Evolutionary conservation across 2,329 filamentous ascomycete genomes (phyloP).

Genomic region (Madurella fahalii): DNA sequence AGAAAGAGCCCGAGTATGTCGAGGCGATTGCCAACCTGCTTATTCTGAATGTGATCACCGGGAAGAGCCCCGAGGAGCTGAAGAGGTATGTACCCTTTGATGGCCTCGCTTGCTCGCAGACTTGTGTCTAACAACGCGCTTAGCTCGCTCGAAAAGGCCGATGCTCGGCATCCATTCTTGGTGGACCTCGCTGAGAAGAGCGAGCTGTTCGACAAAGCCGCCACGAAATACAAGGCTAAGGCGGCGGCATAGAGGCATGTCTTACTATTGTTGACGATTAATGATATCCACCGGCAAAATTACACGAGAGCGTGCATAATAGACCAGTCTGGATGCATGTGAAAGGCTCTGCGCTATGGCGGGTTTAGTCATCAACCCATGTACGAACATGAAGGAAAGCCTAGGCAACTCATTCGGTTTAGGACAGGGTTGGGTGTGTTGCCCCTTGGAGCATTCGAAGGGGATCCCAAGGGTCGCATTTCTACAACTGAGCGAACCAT

Average conservation of each 20-base stretch:
- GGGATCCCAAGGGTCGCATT: no score
- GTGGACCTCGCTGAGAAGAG: conserved; percentile 79
- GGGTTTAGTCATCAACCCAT: no score
- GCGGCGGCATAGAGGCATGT: conserved; percentile 51
- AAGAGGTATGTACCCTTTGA: conserved; percentile 50
- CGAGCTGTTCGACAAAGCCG: conserved; percentile 79
- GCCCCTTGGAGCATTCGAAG: no score
- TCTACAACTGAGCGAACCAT: no score
- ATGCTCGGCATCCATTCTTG: conserved; percentile 67
- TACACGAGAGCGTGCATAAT: background rate
- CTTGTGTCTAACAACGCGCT: conserved; percentile 21
- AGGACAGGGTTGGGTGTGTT: no score
- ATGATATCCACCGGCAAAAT: conserved; percentile 16
- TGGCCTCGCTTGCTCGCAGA: background rate
- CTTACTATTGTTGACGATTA: conserved; percentile 11
- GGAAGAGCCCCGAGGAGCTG: conserved; percentile 64
- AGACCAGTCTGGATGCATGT: background rate
- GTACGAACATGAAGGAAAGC: no score
- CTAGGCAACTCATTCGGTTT: no score
- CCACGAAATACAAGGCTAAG: conserved; percentile 81
- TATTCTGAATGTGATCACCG: conserved; percentile 72
- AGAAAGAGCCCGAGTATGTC: conserved; percentile 65
- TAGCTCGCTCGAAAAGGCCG: conserved; percentile 53
- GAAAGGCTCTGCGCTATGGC: no score
- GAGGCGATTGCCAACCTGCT: conserved; percentile 79